These are phyloP conservation scores for Candida vartiovaarae DNA, from an alignment of 805 yeast genomes.

Conservation along the genomic window DNA sequence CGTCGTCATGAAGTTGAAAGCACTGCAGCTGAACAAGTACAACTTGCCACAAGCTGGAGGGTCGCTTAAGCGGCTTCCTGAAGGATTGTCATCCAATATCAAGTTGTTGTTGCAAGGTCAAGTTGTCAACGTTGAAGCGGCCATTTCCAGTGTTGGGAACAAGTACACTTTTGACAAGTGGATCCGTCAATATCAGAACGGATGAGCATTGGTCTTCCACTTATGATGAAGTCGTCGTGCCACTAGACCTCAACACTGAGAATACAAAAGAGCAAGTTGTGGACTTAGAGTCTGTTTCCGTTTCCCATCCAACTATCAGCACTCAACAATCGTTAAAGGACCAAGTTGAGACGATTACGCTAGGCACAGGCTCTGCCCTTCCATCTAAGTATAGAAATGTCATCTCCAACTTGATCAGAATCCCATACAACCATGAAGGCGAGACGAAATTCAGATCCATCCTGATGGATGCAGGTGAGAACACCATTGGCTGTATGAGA, in stretches of 20 bases:
- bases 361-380: conserved; percentile 91
- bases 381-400: conserved; percentile 87
- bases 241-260: conserved; percentile 13
- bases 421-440: conserved; percentile 39
- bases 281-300: conserved; percentile 12
- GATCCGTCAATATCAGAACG: conserved; percentile 5
- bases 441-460: conserved; percentile 35
- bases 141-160: conserved; percentile 10
- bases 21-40: conserved; percentile 36
- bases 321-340: conserved; percentile 28
- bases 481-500: conserved; percentile 65
- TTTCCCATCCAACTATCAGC: conserved; percentile 9
- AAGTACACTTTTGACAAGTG: conserved; percentile 6
- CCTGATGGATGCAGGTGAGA: conserved; percentile 93
- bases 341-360: conserved; percentile 60
- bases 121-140: conserved; percentile 14
- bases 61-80: conserved; percentile 24
- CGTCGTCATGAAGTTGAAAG: conserved; percentile 48
- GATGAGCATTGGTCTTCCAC: conserved; percentile 21
- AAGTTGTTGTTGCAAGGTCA: conserved; percentile 19
- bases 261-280: conserved; percentile 7
- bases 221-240: conserved; percentile 22
- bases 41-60: conserved; percentile 31
- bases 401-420: conserved; percentile 65
- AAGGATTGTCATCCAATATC: conserved; percentile 15